phyloP scores from a whole-genome alignment of 371 early-diverging fungal genomes.

The Lichtheimia corymbifera region DNA sequence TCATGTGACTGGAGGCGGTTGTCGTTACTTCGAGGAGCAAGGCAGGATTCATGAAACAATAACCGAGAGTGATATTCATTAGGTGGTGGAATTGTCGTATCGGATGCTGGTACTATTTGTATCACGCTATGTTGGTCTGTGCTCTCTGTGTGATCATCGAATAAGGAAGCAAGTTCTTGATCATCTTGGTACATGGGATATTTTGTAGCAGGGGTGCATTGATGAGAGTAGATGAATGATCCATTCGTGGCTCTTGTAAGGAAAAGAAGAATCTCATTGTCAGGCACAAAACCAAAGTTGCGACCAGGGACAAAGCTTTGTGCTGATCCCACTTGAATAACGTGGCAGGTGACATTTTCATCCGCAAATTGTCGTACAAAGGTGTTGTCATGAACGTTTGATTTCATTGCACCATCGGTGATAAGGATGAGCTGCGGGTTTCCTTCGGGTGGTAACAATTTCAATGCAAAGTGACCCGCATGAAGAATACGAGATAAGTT shows the following conservation, averaged over 20 bases:
- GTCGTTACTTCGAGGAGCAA: conserved; percentile 19
- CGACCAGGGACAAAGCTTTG: conserved; percentile 75
- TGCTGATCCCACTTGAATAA: conserved; percentile 85
- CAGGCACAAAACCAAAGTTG: conserved; percentile 88
- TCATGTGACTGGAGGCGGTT: conserved; percentile 5
- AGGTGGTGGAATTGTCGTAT: conserved; percentile 18
- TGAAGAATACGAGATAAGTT: conserved; percentile 69
- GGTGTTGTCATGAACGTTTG: conserved; percentile 59
- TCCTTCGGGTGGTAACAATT: conserved; percentile 70
- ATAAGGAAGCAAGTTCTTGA: not conserved
- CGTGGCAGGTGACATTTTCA: conserved; percentile 73
- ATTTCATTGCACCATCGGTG: conserved; percentile 86
- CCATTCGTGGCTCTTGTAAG: conserved; percentile 82
- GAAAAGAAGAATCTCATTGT: conserved; percentile 84
- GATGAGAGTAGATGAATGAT: conserved; percentile 76
- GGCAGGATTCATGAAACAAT: conserved; percentile 31
- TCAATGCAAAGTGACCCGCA: conserved; percentile 71
- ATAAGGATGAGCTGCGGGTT: conserved; percentile 76
- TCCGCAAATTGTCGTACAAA: conserved; percentile 62
- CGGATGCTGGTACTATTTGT: conserved; percentile 3
- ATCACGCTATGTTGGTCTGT: not conserved
- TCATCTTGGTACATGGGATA: not conserved
- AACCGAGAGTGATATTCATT: conserved; percentile 34
- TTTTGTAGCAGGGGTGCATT: conserved; percentile 41
- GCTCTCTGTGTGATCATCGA: not conserved